Conservation (phyloP, 2,329 filamentous ascomycete genomes). For the Colletotrichum musicola region DNA sequence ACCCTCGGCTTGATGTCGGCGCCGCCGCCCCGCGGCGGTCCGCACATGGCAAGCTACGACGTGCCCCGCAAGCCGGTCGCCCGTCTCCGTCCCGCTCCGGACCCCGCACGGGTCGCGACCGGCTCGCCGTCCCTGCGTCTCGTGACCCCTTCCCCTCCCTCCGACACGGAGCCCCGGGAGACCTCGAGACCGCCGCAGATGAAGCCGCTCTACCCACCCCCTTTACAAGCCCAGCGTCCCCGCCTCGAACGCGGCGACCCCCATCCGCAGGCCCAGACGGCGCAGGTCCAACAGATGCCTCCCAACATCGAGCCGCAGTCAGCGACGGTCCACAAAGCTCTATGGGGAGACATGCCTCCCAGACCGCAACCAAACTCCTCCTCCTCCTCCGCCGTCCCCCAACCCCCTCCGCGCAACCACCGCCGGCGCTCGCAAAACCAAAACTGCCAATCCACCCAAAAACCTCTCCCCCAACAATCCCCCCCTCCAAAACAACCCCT, state of each 20-base stretch:
- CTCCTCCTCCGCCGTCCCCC: slow-evolving; percentile 33
- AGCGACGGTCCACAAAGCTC: slow-evolving; percentile 27
- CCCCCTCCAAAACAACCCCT: slow-evolving; percentile 28
- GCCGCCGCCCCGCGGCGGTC: slow-evolving; percentile 26
- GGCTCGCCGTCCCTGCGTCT: slow-evolving; percentile 53
- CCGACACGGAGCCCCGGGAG: slow-evolving; percentile 7
- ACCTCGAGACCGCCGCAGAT: slow-evolving; percentile 29
- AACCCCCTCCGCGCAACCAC: neutral
- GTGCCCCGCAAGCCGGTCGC: slow-evolving; percentile 34
- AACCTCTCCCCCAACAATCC: slow-evolving; percentile 39
- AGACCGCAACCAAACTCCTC: slow-evolving; percentile 37
- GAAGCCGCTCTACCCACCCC: slow-evolving; percentile 34
- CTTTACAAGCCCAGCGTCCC: slow-evolving; percentile 28
- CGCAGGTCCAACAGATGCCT: slow-evolving; percentile 27
- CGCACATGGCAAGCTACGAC: slow-evolving; percentile 38
- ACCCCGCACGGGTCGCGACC: slow-evolving; percentile 28
- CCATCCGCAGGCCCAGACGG: slow-evolving; percentile 27
- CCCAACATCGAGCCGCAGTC: slow-evolving; percentile 26
- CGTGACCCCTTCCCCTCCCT: slow-evolving; percentile 49
- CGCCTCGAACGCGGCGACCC: slow-evolving; percentile 26
- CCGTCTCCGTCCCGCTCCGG: slow-evolving; percentile 15
- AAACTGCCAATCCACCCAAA: slow-evolving; percentile 38
- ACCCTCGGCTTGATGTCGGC: slow-evolving; percentile 52
- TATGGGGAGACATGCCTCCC: slow-evolving; percentile 25
- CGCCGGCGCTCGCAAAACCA: slow-evolving; percentile 28